Evolutionary conservation across 345 rosid species (phyloP).

Genomic region (Murraya koenigii): DNA sequence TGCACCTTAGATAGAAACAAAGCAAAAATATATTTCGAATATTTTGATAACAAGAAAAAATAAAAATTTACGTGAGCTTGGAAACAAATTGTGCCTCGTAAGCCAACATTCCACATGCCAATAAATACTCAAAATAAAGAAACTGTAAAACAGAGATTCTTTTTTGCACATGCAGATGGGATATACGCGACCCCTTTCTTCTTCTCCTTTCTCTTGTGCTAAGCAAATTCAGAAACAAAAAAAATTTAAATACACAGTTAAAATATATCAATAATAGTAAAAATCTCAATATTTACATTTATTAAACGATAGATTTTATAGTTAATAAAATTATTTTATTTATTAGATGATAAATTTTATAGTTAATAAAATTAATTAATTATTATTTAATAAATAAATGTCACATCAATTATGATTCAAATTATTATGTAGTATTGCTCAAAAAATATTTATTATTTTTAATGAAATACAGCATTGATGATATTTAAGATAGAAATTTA

Average conservation of each 20-base stretch:
- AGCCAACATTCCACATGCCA: constrained; percentile 23
- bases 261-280: no score
- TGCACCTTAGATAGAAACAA: not conserved
- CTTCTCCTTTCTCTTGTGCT: not conserved
- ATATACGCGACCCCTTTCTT: not conserved
- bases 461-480: not conserved
- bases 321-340: no score
- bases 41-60: not conserved
- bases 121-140: no score
- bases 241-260: not conserved
- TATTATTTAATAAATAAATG: no score
- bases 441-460: not conserved
- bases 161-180: not conserved
- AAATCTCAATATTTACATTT: no score
- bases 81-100: not conserved
- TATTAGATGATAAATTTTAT: no score
- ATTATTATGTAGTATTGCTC: no score
- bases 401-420: no score
- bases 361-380: no score
- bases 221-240: not conserved
- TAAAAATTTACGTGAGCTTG: not conserved
- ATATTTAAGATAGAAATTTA: no score
- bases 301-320: no score
- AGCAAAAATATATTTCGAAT: not conserved
- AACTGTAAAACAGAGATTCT: not conserved